These are phyloP conservation scores for Eucalyptus curtisii DNA, from an alignment of 345 rosid genomes.

Conservation along the genomic window DNA sequence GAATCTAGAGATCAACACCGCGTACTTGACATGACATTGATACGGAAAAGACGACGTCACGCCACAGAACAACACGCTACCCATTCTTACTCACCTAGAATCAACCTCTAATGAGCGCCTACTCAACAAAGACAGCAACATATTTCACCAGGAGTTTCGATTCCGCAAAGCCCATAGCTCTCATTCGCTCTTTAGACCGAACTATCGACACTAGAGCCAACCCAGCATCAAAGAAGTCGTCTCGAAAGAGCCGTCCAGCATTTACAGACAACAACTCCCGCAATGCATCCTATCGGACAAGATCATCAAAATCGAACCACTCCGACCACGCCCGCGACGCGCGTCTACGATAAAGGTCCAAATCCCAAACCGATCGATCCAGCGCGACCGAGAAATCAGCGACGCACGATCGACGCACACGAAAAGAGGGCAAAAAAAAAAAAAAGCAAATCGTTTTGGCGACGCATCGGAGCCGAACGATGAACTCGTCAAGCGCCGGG, in stretches of 20 bases:
- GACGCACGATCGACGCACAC: not conserved
- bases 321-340: not conserved
- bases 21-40: not conserved
- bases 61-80: not conserved
- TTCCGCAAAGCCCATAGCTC: slow-evolving; percentile 60
- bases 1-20: not conserved
- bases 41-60: not conserved
- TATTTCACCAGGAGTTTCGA: slow-evolving; percentile 40
- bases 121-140: slow-evolving; percentile 97
- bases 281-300: not conserved
- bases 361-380: not conserved
- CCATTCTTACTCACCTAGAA: slow-evolving; percentile 45
- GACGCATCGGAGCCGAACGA: not conserved
- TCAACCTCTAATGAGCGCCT: slow-evolving; percentile 87
- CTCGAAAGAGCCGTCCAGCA: not conserved
- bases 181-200: slow-evolving; percentile 15
- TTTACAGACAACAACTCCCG: not conserved
- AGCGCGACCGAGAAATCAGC: not conserved
- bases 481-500: slow-evolving; percentile 15
- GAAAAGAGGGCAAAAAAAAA: not conserved
- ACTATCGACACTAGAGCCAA: slow-evolving; percentile 1
- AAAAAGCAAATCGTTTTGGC: not conserved
- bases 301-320: not conserved
- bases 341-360: too few species aligned
- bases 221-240: not conserved